These are phyloP conservation scores for Komagataella phaffii DNA, from an alignment of 805 yeast genomes.

Conservation along the genomic window DNA sequence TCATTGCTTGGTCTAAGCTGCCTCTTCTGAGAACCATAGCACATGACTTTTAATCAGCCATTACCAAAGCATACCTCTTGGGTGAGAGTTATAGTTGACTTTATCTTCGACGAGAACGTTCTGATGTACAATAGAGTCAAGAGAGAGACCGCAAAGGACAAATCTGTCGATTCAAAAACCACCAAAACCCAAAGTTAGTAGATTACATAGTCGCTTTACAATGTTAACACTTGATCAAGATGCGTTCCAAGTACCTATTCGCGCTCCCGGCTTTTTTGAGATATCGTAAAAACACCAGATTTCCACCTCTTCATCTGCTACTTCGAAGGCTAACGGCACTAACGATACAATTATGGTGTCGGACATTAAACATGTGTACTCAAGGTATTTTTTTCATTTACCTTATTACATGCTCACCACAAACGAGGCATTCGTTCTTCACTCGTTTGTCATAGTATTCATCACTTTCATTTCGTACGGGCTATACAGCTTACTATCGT, in stretches of 20 bases:
- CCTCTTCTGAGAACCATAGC: conserved; percentile 56
- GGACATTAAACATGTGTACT: conserved; percentile 5
- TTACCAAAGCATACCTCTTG: conserved; percentile 69
- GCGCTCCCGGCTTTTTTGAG: neutral
- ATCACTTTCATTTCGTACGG: conserved; percentile 3
- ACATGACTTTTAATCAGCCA: conserved; percentile 69
- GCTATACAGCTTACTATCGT: conserved; percentile 1
- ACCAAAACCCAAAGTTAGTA: neutral
- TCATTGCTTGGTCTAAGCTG: conserved; percentile 77
- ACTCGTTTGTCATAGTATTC: conserved; percentile 7
- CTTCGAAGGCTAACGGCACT: neutral
- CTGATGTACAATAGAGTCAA: conserved; percentile 74
- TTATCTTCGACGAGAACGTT: conserved; percentile 54
- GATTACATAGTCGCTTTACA: neutral
- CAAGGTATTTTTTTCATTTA: conserved; percentile 26
- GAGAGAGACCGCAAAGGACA: conserved; percentile 20
- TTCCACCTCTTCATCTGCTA: neutral
- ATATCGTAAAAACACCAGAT: neutral
- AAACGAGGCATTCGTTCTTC: conserved; percentile 22
- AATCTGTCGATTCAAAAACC: conserved; percentile 5
- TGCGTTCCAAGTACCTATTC: neutral
- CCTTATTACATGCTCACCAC: conserved; percentile 37
- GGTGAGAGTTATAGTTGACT: conserved; percentile 64
- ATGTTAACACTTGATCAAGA: neutral
- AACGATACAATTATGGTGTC: neutral